These are phyloP conservation scores for Rickenella mellea DNA, from an alignment of 768 basidiomycete species.

Conservation along the genomic window DNA sequence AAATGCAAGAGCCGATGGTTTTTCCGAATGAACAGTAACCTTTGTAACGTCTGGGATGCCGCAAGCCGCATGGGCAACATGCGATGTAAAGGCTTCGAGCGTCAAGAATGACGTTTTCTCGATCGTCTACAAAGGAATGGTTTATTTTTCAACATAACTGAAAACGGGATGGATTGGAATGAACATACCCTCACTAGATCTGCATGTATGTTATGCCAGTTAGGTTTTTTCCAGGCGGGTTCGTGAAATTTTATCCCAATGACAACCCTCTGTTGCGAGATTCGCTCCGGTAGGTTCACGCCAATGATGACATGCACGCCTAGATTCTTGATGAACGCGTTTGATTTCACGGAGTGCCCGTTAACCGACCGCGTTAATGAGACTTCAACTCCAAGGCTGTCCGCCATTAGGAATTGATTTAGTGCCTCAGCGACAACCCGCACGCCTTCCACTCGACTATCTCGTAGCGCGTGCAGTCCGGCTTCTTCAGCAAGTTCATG, in stretches of 20 bases:
- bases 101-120: slow-evolving; percentile 45
- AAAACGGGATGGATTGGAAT: no score
- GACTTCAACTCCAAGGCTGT: slow-evolving; percentile 31
- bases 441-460: slow-evolving; percentile 29
- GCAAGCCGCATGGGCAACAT: slow-evolving; percentile 32
- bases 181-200: no score
- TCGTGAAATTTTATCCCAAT: slow-evolving; percentile 41
- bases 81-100: slow-evolving; percentile 47
- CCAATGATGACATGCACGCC: slow-evolving; percentile 53
- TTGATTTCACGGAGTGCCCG: slow-evolving; percentile 10
- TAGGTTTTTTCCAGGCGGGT: no score
- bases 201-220: background rate
- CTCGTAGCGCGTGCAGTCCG: slow-evolving; percentile 24
- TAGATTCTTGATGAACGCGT: slow-evolving; percentile 36
- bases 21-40: slow-evolving; percentile 49
- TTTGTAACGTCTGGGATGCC: slow-evolving; percentile 22
- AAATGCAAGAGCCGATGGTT: slow-evolving; percentile 64
- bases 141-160: background rate
- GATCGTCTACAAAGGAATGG: slow-evolving; percentile 29
- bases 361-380: slow-evolving; percentile 9
- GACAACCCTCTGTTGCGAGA: slow-evolving; percentile 53
- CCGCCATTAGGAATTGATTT: slow-evolving; percentile 44
- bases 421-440: slow-evolving; percentile 33
- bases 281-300: slow-evolving; percentile 59
- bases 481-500: slow-evolving; percentile 27